Percentiles rank a stretch among this genome's conserved stretches.
These are phyloP conservation scores for Onygena corvina DNA, from an alignment of 2,329 filamentous ascomycete species.

Conservation along the genomic window DNA sequence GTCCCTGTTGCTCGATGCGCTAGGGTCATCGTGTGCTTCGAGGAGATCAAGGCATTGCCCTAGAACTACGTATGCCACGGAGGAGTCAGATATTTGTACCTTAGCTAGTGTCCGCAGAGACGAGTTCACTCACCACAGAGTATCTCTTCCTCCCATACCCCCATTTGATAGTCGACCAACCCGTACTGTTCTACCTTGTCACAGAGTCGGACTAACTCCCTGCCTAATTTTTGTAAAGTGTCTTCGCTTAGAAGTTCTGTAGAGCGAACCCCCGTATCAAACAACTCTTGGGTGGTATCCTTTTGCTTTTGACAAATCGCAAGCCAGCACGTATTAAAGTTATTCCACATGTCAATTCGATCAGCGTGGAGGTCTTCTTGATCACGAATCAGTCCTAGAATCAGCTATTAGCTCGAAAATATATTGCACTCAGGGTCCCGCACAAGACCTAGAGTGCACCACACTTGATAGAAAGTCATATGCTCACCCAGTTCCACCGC, in stretches of 20 bases:
- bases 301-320: conserved; percentile 71
- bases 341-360: conserved; percentile 75
- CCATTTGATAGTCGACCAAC: conserved; percentile 95
- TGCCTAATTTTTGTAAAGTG: conserved; percentile 64
- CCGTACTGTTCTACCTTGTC: conserved; percentile 81
- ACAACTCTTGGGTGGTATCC: conserved; percentile 51
- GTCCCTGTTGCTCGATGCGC: background rate
- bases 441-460: conserved; percentile 4
- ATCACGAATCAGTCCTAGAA: conserved; percentile 68
- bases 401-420: conserved; percentile 20
- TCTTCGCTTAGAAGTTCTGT: conserved; percentile 54
- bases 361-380: conserved; percentile 63
- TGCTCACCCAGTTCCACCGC: conserved; percentile 54
- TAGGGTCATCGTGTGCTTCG: conserved; percentile 3
- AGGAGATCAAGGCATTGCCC: conserved; percentile 15
- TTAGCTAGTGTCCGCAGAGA: background rate
- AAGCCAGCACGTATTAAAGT: conserved; percentile 91
- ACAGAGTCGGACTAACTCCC: conserved; percentile 68
- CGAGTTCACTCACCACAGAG: conserved; percentile 52
- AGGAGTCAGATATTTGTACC: background rate
- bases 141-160: conserved; percentile 90
- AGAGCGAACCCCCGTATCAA: conserved; percentile 47
- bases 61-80: conserved; percentile 10
- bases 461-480: conserved; percentile 12
- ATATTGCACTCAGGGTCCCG: conserved; percentile 15